phyloP scores from a whole-genome alignment of 345 rosid species.

The Nasturtium officinale region DNA sequence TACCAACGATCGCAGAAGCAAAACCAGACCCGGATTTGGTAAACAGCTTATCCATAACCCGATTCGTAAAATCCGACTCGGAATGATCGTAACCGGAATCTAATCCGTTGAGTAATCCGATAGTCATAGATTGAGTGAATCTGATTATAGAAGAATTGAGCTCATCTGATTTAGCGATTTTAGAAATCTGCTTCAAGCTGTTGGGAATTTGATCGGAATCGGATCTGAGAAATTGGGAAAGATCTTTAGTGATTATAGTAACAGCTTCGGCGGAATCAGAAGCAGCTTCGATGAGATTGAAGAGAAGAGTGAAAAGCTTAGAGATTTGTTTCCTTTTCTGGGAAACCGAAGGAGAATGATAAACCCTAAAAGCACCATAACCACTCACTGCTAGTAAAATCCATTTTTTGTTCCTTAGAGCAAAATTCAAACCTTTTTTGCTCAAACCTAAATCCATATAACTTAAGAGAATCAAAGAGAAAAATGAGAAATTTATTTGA shows the following conservation, averaged over 20 bases:
- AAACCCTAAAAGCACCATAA: slow-evolving; percentile 65
- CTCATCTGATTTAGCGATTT: slow-evolving; percentile 60
- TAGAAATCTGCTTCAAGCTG: slow-evolving; percentile 71
- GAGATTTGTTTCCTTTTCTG: slow-evolving; percentile 53
- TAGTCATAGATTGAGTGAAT: slow-evolving; percentile 58
- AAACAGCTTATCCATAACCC: slow-evolving; percentile 65
- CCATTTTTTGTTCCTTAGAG: slow-evolving; percentile 60
- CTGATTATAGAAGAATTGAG: slow-evolving; percentile 50
- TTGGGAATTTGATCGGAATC: slow-evolving; percentile 72
- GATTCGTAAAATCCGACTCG: slow-evolving; percentile 52
- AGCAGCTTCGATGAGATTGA: slow-evolving; percentile 60
- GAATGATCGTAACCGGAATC: slow-evolving; percentile 31
- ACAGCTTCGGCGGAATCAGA: slow-evolving; percentile 63
- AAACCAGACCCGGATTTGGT: slow-evolving; percentile 70
- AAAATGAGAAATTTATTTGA: neutral
- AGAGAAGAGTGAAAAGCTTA: slow-evolving; percentile 55
- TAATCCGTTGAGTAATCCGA: slow-evolving; percentile 54
- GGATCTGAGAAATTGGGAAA: slow-evolving; percentile 58
- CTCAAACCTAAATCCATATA: slow-evolving; percentile 59
- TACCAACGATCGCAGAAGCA: slow-evolving; percentile 76
- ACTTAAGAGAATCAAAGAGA: neutral
- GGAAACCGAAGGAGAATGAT: slow-evolving; percentile 56
- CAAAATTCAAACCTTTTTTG: slow-evolving; percentile 52
- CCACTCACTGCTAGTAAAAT: slow-evolving; percentile 51
- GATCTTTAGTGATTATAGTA: slow-evolving; percentile 55